Evolutionary conservation across 257 asterid genomes (phyloP).

Genomic region (Solanum virginianum): DNA sequence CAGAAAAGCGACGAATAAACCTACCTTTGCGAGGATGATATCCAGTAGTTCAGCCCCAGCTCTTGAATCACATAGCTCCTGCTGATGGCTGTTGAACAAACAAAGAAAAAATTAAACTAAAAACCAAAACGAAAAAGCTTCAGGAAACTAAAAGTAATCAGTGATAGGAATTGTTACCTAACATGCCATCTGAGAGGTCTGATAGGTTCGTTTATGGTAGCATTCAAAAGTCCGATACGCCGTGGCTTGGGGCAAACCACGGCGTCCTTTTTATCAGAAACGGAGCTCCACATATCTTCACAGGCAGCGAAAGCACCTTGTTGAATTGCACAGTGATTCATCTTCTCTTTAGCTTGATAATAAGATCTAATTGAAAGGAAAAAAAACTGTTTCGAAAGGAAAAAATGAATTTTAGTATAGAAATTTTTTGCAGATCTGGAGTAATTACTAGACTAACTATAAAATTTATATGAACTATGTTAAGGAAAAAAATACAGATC

Average conservation of each 20-base stretch:
- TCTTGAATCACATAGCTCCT: constrained; percentile 58
- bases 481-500: neutral
- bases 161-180: constrained; percentile 21
- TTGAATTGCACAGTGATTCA: constrained; percentile 57
- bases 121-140: neutral
- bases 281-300: constrained; percentile 48
- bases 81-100: constrained; percentile 44
- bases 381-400: neutral
- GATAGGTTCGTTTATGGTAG: constrained; percentile 32
- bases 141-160: neutral
- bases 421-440: neutral
- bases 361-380: neutral
- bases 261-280: constrained; percentile 25
- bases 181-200: constrained; percentile 58
- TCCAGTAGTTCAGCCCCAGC: constrained; percentile 85
- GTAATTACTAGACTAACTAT: neutral
- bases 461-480: neutral
- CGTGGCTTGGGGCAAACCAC: constrained; percentile 95
- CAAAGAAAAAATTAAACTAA: neutral
- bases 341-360: constrained; percentile 8
- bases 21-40: constrained; percentile 69
- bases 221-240: constrained; percentile 46
- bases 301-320: constrained; percentile 36
- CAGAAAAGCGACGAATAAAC: neutral
- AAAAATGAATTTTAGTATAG: neutral